phyloP scores from a whole-genome alignment of 345 rosid genomes.

The Diplotaxis tenuifolia region DNA sequence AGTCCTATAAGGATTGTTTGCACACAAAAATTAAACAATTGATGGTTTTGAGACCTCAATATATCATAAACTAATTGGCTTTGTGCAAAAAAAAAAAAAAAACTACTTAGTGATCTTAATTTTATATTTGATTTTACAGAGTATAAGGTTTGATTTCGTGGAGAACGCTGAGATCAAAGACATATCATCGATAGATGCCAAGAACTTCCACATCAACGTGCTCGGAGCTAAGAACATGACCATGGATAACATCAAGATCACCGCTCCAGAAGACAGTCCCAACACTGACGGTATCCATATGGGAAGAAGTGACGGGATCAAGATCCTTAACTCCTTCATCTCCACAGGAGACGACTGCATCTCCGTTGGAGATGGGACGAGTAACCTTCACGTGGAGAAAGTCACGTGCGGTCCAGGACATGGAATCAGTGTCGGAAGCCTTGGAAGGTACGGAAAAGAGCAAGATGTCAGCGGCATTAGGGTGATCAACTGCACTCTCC shows the following conservation, averaged over 20 bases:
- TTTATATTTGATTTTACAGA: neutral
- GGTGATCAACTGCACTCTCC: slow-evolving; percentile 33
- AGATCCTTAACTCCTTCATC: slow-evolving; percentile 24
- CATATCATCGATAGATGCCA: slow-evolving; percentile 47
- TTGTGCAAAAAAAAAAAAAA: too few species aligned
- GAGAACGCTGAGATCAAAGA: slow-evolving; percentile 31
- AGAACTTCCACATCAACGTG: slow-evolving; percentile 52
- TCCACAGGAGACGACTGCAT: slow-evolving; percentile 41
- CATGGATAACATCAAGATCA: slow-evolving; percentile 30
- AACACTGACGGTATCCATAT: slow-evolving; percentile 54
- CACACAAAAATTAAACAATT: neutral
- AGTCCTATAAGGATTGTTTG: neutral
- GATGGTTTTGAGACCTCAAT: too few species aligned
- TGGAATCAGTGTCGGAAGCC: slow-evolving; percentile 48
- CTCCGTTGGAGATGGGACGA: slow-evolving; percentile 38
- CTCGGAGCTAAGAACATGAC: slow-evolving; percentile 51
- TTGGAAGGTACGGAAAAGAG: slow-evolving; percentile 41
- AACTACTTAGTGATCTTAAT: neutral
- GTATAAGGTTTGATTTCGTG: slow-evolving; percentile 34
- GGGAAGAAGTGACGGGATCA: slow-evolving; percentile 33
- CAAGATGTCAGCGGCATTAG: slow-evolving; percentile 32
- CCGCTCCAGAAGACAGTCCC: slow-evolving; percentile 44
- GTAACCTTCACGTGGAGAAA: slow-evolving; percentile 28
- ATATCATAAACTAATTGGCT: too few species aligned
- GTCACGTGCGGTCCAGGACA: slow-evolving; percentile 39